These are phyloP conservation scores for Rhizopogon roseolus DNA, from an alignment of 768 basidiomycete species.

Conservation along the genomic window DNA sequence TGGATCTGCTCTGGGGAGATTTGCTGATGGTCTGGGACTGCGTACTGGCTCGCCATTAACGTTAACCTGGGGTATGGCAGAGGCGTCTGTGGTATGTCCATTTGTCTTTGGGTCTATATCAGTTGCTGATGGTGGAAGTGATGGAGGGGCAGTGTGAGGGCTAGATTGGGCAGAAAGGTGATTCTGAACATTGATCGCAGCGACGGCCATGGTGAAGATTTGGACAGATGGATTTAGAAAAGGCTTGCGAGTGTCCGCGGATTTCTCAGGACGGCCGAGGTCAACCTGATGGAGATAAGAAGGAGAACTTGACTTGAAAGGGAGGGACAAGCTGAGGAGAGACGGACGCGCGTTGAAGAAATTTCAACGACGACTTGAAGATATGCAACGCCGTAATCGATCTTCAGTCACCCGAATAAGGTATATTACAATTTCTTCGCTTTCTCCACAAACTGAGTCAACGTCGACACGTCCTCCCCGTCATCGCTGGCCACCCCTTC, in stretches of 20 bases:
- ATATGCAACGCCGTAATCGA: not conserved
- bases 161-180: conserved; percentile 3
- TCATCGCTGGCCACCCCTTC: conserved; percentile 30
- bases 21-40: conserved; percentile 28
- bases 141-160: not conserved
- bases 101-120: conserved; percentile 8
- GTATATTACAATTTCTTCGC: conserved; percentile 26
- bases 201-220: not conserved
- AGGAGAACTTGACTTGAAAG: not conserved
- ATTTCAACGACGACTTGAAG: too few species aligned
- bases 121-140: conserved; percentile 5
- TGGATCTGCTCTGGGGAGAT: conserved; percentile 15
- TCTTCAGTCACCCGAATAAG: not conserved
- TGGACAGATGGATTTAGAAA: not conserved
- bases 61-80: conserved; percentile 30
- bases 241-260: not conserved
- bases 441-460: conserved; percentile 42
- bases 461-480: conserved; percentile 32
- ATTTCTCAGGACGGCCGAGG: not conserved
- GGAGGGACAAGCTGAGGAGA: too few species aligned
- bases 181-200: conserved; percentile 13
- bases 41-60: conserved; percentile 28
- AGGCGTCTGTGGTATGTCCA: conserved; percentile 3
- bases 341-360: too few species aligned
- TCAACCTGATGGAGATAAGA: not conserved